Evolutionary conservation across 2,329 filamentous ascomycete species (phyloP), one percentile per base, ranked within the genome.

Genomic region (Pseudogymnoascus sp.): DNA sequence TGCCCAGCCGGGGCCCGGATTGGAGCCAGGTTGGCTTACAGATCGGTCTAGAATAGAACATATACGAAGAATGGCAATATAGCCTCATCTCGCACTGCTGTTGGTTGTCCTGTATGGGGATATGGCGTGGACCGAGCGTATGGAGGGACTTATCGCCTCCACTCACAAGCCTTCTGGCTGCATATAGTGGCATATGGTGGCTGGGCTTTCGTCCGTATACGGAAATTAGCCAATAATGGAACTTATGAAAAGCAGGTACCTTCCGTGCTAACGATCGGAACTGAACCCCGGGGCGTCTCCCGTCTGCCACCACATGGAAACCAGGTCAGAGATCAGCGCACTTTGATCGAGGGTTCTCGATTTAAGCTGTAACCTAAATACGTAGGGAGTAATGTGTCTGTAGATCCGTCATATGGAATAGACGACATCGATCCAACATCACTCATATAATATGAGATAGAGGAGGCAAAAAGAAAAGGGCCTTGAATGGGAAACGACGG

Each of bases 301-400:
- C 47, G 47, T 50, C 47, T 14, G 14, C 5, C 28, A 54, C 47
- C 47, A 54, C 47, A 54, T 54, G 47, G 47, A 54, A 28, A 54
- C 47, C 47, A 54, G 28, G 47, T 54, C 47, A 54, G 47, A 54
- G 47, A 54, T 54, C 47, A 54, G 47, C 47, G 28, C 47, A 18
- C 6, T 54, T 4, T 20, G 28, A 54, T 35, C n/a, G 47, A 54
- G 14, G 47, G n/a, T 12, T 35, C 9, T 33, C 28, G 33, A 35
- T 54, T 54, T 54, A 54, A 35, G 16, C n/a, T 54, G 47, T 11
- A 54, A 28, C 47, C 47, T 54, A 54, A 33, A 35, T 12, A 54
- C 47, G n/a, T 20, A 54, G 47, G 33, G 16, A 35, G 47, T 54
- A 54, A 54, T 18, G 16, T 2, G 28, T 33, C 33, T 33, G 47